Evolutionary conservation across 2,329 filamentous ascomycete species (phyloP).

Genomic region (Paecilomyces fulvus): DNA sequence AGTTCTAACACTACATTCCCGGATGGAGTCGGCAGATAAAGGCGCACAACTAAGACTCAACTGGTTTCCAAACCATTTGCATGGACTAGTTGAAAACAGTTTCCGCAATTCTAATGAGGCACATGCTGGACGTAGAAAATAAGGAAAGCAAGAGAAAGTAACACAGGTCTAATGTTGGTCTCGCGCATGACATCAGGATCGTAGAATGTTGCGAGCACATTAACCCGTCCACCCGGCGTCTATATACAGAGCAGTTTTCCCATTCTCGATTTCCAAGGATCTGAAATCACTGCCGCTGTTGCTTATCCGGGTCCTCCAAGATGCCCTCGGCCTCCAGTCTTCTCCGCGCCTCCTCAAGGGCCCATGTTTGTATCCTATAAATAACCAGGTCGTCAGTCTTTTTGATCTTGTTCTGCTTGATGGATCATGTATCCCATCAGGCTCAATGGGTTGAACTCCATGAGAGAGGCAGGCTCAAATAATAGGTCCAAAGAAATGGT

Average conservation of each 20-base stretch:
- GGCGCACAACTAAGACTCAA: neutral
- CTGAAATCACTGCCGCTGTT: slow-evolving; percentile 44
- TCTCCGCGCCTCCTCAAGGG: slow-evolving; percentile 89
- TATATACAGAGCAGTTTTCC: slow-evolving; percentile 35
- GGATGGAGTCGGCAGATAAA: neutral
- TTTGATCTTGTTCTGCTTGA: neutral
- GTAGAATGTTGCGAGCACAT: slow-evolving; percentile 21
- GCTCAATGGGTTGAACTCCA: neutral
- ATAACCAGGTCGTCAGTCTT: slow-evolving; percentile 11
- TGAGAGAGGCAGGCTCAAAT: neutral
- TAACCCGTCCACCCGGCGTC: slow-evolving; percentile 23
- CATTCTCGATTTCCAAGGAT: slow-evolving; percentile 9
- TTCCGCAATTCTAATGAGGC: slow-evolving; percentile 13
- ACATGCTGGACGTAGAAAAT: slow-evolving; percentile 5
- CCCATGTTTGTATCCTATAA: slow-evolving; percentile 94
- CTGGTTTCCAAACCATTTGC: neutral
- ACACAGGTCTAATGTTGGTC: slow-evolving; percentile 24
- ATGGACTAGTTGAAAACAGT: slow-evolving; percentile 8
- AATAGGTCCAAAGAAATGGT: slow-evolving; percentile 3
- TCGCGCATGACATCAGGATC: slow-evolving; percentile 20
- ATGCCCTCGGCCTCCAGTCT: slow-evolving; percentile 95
- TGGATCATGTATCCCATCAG: neutral
- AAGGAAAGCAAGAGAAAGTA: slow-evolving; percentile 12
- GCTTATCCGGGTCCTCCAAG: slow-evolving; percentile 62
- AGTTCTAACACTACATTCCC: too few species aligned